phyloP scores from a whole-genome alignment of 345 rosid species.

The Crucihimalaya himalaica region DNA sequence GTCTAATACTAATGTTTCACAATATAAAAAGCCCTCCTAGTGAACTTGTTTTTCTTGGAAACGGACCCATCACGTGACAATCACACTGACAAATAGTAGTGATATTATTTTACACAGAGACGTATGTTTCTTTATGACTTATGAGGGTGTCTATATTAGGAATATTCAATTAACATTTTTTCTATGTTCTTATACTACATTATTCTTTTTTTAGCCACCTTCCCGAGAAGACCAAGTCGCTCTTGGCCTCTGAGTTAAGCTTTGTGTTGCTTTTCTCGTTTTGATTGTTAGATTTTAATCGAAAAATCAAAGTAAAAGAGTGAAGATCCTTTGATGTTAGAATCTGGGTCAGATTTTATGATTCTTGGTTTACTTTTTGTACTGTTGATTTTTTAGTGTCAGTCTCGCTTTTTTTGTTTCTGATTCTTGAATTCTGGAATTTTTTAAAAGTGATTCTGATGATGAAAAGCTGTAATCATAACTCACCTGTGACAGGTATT shows the following conservation, averaged over 20 bases:
- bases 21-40: not conserved
- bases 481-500: slow-evolving; percentile 11
- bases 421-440: not conserved
- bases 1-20: not conserved
- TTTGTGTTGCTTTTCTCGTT: not conserved
- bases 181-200: not conserved
- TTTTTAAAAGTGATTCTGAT: not conserved
- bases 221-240: slow-evolving; percentile 22
- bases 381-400: not conserved
- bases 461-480: not conserved
- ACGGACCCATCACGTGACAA: slow-evolving; percentile 8
- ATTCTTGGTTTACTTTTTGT: not conserved
- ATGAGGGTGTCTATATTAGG: not conserved
- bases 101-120: not conserved
- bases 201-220: slow-evolving; percentile 22
- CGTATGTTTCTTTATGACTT: slow-evolving; percentile 23
- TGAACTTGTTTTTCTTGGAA: not conserved
- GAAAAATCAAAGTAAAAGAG: not conserved
- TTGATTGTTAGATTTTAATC: not conserved
- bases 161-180: not conserved
- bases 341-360: not conserved
- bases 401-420: slow-evolving; percentile 3
- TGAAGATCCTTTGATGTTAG: slow-evolving; percentile 1
- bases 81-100: not conserved
- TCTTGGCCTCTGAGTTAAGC: slow-evolving; percentile 13